Conservation (phyloP, 2,329 filamentous ascomycete species). For the Chaetomiaceae sp. region DNA sequence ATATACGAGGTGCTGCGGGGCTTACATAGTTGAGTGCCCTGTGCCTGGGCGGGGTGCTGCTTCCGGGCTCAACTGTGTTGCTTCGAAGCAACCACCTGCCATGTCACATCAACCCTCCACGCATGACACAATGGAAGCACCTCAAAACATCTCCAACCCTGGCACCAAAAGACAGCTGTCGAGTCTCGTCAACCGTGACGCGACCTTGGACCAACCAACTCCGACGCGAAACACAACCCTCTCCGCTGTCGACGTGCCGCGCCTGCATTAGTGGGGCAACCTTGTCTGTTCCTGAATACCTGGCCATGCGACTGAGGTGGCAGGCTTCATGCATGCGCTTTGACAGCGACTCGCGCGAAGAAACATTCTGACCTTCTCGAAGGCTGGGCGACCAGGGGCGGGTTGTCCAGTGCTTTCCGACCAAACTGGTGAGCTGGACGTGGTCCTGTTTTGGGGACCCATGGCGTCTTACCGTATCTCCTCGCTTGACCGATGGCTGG, state of each 20-base stretch:
- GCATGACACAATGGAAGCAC: neutral
- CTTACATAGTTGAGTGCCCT: neutral
- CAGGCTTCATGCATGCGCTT: slow-evolving; percentile 16
- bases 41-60: neutral
- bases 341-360: neutral
- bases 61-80: neutral
- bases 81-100: neutral
- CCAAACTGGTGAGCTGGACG: too few species aligned
- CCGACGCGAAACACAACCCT: slow-evolving; percentile 12
- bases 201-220: neutral
- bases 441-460: too few species aligned
- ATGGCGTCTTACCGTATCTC: too few species aligned
- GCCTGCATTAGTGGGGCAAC: slow-evolving; percentile 24
- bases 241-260: slow-evolving; percentile 19
- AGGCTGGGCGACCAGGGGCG: slow-evolving; percentile 7
- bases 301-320: slow-evolving; percentile 14
- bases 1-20: slow-evolving; percentile 14
- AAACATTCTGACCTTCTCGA: slow-evolving; percentile 11
- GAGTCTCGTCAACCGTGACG: neutral
- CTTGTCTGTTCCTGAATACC: slow-evolving; percentile 25
- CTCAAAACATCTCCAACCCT: neutral
- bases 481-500: too few species aligned
- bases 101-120: slow-evolving; percentile 11
- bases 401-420: too few species aligned
- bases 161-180: neutral